These are phyloP conservation scores for Cucumis sativus DNA, from an alignment of 306 rosid genomes.

Conservation along the genomic window DNA sequence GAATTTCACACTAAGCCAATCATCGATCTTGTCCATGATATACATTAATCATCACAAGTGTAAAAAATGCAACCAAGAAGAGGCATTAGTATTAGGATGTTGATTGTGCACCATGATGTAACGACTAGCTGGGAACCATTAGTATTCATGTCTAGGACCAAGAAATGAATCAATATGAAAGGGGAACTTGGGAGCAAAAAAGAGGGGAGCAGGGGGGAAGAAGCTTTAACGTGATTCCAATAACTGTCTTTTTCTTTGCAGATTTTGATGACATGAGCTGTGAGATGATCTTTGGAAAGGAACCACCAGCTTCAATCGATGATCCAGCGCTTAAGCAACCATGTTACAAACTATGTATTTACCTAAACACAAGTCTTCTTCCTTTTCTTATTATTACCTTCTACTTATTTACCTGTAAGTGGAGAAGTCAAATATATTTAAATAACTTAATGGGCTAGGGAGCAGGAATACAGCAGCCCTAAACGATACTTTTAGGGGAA, in stretches of 20 bases:
- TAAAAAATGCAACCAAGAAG: neutral
- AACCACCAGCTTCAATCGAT: conserved; percentile 49
- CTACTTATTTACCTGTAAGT: neutral
- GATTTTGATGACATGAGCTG: conserved; percentile 99
- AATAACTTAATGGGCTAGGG: neutral
- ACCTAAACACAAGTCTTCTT: neutral
- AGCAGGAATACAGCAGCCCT: neutral
- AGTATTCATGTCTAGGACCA: neutral
- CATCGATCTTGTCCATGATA: conserved; percentile 9
- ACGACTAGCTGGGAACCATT: neutral
- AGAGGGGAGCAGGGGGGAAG: neutral
- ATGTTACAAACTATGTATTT: conserved; percentile 71
- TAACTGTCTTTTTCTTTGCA: conserved; percentile 20
- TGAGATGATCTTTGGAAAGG: conserved; percentile 87
- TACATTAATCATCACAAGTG: neutral
- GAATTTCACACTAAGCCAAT: conserved; percentile 19
- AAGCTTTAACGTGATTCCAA: neutral
- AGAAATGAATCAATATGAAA: neutral
- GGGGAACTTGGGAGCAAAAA: neutral
- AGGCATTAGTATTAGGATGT: neutral
- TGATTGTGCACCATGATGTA: conserved; percentile 5
- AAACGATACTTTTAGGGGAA: neutral
- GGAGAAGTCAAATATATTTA: neutral
- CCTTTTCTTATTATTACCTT: neutral
- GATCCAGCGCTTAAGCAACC: conserved; percentile 94